Evolutionary conservation across 345 rosid species (phyloP).

Genomic region (Sonneratia alba): DNA sequence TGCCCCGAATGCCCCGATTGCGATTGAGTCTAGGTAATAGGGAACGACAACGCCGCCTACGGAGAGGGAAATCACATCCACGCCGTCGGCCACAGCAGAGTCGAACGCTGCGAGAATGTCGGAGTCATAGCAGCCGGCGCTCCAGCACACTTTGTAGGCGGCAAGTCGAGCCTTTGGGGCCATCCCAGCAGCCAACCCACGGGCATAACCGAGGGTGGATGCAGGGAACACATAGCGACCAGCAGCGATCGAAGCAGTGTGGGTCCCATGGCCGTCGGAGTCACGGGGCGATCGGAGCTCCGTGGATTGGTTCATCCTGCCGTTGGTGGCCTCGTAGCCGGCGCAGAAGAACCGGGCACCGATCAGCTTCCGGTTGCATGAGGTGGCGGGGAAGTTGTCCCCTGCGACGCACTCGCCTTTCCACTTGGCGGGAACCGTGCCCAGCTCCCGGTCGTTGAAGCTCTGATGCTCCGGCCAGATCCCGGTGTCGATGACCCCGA

Average conservation of each 20-base stretch:
- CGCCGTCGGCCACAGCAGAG: constrained; percentile 69
- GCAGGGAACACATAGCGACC: constrained; percentile 76
- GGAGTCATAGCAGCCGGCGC: constrained; percentile 82
- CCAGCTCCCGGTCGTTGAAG: constrained; percentile 74
- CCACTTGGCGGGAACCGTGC: constrained; percentile 68
- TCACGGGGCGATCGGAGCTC: constrained; percentile 78
- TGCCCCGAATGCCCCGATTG: constrained; percentile 80
- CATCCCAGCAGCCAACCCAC: constrained; percentile 84
- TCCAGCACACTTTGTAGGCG: constrained; percentile 92
- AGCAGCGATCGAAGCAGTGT: constrained; percentile 78
- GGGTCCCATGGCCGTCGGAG: constrained; percentile 89
- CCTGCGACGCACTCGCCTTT: constrained; percentile 55
- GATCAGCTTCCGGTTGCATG: constrained; percentile 69
- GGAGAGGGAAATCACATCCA: constrained; percentile 76
- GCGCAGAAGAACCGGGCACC: constrained; percentile 64
- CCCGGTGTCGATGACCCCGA: constrained; percentile 88
- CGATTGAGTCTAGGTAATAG: constrained; percentile 81
- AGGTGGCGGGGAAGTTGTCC: constrained; percentile 25
- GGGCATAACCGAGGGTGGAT: constrained; percentile 69
- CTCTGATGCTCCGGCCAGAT: constrained; percentile 86
- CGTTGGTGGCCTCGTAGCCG: constrained; percentile 79
- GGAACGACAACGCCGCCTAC: constrained; percentile 92
- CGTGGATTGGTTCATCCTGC: constrained; percentile 52
- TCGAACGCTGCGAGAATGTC: constrained; percentile 88
- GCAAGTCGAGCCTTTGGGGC: constrained; percentile 90